Base-by-base conservation (phyloP, 2,329 filamentous ascomycete species). In the Clarireedia hainanense region DNA sequence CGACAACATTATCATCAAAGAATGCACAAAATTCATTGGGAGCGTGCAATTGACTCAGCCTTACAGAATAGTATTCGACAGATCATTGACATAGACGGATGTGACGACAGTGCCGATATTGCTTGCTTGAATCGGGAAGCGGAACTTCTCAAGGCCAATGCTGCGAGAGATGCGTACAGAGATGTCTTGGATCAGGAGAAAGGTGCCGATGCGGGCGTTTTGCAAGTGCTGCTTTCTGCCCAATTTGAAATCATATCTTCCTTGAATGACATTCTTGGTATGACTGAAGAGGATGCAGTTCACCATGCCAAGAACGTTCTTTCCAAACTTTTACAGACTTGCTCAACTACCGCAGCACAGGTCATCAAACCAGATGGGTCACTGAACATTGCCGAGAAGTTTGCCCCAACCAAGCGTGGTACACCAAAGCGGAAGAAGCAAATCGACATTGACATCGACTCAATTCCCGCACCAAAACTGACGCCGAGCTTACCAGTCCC, bases 171-270 rank as follows among this genome's bases (percentile, higher is more conserved):
- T 59, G 81, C 87, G 1, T 81, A 92, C 61, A 75, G 80, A 12
- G 84, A 89, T 52, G 81, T 96, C 20, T 71, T 91, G 10, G 91
- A 97, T 54, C 85, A 94, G 65, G 91, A 97, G 60, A 92, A 86
- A 72, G 78, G 80, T 26, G 87, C 86, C 12, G 91, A 96, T 68
- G 82, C 85, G 20, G 83, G 81, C 17, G 82, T 88, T 61, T 78
- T 96, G 66, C 91, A 96, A 71, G 81, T 89, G 50, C 79, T 99
- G 54, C 80, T 97, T 10, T 86, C 88, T 52, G 89, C 92, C 12
- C 92, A 97, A 66, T 95, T 99, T 64, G 91, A 96, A 65, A 92
- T 91, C 2, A 81, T 97, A 58, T 78, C 89, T 4, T 89, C 91
- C 0, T 80, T 99, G 53, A 84, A 86, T 54, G 88, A 89, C 62